phyloP scores from a whole-genome alignment of 177 flowering plant species.

The Vitis hybrid region DNA sequence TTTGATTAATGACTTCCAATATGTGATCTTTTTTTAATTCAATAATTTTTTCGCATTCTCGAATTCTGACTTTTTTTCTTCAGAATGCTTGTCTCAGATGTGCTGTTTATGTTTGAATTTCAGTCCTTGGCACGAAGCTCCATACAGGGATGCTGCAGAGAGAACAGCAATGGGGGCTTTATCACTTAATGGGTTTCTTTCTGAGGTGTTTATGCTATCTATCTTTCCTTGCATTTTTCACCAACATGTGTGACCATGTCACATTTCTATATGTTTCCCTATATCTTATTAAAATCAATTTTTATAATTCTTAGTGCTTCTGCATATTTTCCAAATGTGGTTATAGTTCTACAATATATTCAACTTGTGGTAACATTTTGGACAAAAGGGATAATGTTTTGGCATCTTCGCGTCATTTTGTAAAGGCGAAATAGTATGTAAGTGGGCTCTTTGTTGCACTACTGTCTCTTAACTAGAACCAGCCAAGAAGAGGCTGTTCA shows the following conservation, averaged over 20 bases:
- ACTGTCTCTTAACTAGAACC: neutral
- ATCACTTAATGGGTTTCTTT: constrained; percentile 69
- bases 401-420: neutral
- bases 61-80: neutral
- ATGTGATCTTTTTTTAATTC: too few species aligned
- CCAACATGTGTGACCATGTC: neutral
- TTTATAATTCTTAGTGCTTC: neutral
- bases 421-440: neutral
- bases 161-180: constrained; percentile 65
- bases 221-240: neutral
- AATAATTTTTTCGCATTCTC: too few species aligned
- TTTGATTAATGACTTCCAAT: too few species aligned
- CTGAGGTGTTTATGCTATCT: constrained; percentile 40
- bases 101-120: constrained; percentile 9
- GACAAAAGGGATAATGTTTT: too few species aligned
- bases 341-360: neutral
- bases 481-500: neutral
- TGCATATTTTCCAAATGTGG: neutral
- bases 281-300: neutral
- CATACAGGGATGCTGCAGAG: constrained; percentile 64
- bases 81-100: neutral
- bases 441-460: neutral
- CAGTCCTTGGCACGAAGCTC: constrained; percentile 75
- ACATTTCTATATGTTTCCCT: neutral
- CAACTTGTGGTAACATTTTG: neutral